phyloP scores from a whole-genome alignment of 2,329 filamentous ascomycete species.

The Penicillium concentricum region DNA sequence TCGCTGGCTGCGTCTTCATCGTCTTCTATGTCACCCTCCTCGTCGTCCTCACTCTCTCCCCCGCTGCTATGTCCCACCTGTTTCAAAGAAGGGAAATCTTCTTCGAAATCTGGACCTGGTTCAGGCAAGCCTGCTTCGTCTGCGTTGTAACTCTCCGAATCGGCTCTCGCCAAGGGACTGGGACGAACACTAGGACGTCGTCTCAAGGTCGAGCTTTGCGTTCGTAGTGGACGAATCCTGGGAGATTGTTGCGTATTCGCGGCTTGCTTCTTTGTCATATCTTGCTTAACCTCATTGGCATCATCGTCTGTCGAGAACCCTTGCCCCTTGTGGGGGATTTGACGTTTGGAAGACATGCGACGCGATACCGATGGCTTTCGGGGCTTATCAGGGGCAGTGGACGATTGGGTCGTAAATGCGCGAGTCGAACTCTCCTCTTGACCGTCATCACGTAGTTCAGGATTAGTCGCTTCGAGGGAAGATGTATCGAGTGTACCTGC shows the following conservation, averaged over 20 bases:
- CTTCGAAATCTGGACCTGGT: conserved; percentile 23
- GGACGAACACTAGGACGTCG: conserved; percentile 36
- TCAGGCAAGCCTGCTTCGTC: conserved; percentile 40
- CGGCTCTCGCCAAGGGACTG: conserved; percentile 34
- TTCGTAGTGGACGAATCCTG: conserved; percentile 34
- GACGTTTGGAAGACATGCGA: conserved; percentile 69
- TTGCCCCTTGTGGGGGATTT: conserved; percentile 75
- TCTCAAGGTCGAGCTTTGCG: conserved; percentile 42
- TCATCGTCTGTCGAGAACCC: conserved; percentile 93
- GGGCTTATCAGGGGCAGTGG: conserved; percentile 48
- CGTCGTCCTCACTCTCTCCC: conserved; percentile 25
- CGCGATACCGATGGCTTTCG: conserved; percentile 73
- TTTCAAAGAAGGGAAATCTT: conserved; percentile 21
- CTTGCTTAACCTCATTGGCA: conserved; percentile 72
- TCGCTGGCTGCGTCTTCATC: conserved; percentile 75
- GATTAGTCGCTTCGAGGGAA: conserved; percentile 17
- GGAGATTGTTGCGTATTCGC: conserved; percentile 34
- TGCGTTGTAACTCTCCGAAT: conserved; percentile 39
- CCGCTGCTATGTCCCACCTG: conserved; percentile 32
- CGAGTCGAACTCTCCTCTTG: conserved; percentile 30
- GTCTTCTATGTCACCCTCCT: conserved; percentile 50
- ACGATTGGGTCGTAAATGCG: conserved; percentile 46
- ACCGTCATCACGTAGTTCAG: conserved; percentile 31
- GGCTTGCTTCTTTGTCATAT: conserved; percentile 50
- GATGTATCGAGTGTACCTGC: conserved; percentile 34